A percentile compares a stretch with the other conserved stretches of the same genome.
Evolutionary conservation across 306 rosid species (phyloP).

Genomic region (Lathyrus oleraceus): DNA sequence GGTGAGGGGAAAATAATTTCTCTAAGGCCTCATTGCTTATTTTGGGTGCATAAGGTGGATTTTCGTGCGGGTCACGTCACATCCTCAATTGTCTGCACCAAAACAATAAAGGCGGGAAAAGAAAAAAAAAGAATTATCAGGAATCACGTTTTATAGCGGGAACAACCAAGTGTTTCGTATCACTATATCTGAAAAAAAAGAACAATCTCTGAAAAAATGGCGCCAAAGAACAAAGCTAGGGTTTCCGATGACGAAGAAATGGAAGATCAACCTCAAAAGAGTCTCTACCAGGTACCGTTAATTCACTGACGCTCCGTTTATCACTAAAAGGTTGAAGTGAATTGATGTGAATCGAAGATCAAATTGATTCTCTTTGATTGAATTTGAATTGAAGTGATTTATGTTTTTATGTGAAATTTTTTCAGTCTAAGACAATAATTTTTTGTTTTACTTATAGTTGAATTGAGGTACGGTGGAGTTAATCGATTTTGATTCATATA

Average conservation of each 20-base stretch:
- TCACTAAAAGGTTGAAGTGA: too few species aligned
- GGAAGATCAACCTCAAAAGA: slow-evolving; percentile 26
- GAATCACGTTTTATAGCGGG: slow-evolving; percentile 33
- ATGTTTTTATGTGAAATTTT: not conserved
- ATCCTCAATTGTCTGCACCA: not conserved
- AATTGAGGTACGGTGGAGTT: not conserved
- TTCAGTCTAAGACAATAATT: not conserved
- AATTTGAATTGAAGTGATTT: not conserved
- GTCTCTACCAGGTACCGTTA: slow-evolving; percentile 61
- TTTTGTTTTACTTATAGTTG: not conserved
- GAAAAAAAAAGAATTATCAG: not conserved
- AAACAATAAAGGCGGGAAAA: slow-evolving; percentile 36
- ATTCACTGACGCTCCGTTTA: too few species aligned
- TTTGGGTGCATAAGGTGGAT: not conserved
- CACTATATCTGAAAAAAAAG: not conserved
- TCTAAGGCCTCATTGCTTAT: too few species aligned
- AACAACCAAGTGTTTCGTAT: not conserved
- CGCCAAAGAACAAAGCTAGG: slow-evolving; percentile 56
- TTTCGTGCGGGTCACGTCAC: not conserved
- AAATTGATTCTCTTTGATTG: not conserved
- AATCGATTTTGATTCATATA: not conserved
- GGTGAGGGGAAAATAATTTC: too few species aligned
- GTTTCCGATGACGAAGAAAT: slow-evolving; percentile 54
- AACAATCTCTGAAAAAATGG: slow-evolving; percentile 35
- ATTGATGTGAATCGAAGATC: too few species aligned